Evolutionary conservation across 164 flowering plant species (phyloP), one percentile per base, ranked within the genome.

Genomic region (Vitis rotundifolia): DNA sequence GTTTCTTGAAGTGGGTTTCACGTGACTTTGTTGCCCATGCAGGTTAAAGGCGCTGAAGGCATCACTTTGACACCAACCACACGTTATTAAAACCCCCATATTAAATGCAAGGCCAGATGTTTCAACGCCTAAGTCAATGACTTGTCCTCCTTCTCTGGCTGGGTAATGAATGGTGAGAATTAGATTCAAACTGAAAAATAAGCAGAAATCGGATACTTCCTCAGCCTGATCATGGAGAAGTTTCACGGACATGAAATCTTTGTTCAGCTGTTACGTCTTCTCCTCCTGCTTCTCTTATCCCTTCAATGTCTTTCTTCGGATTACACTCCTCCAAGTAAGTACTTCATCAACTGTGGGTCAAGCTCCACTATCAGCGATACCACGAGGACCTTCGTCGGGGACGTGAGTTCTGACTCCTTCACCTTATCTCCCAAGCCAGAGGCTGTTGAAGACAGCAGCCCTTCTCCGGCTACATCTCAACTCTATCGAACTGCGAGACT

Each of bases 281-380:
- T 31, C 44, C 19, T 67, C 56, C 67, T 73, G 50, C 64, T 31
- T 0, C 11, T 52, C 49, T 49, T 9, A 11, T 67, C 73, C 3
- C 63, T 63, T 55, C 56, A 14, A 2, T 49, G 29, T 14, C 13
- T 57, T 29, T 37, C 67, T 11, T 31, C 44, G 6, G 44, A 31
- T 3, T 59, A 31, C 8, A 29, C 61, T 31, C 56, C 8, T 8
- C 65, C 67, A 8, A 49, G 54, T 7, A 61, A 55, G 61, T 73
- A 73, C 63, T 67, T 67, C 67, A 55, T 73, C 48, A 61, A 67
- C 48, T 73, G 76, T 37, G 76, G 76, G 12, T 67, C 76, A 28
- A 7, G 47, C 15, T 1, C 62, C 49, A 44, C 48, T 37, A 3
- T 31, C 2, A 26, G 16, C 16, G 3, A 8, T 53, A 11, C 11